phyloP scores from a whole-genome alignment of 1,284 basidiomycete species.

The Meripilus lineatus region DNA sequence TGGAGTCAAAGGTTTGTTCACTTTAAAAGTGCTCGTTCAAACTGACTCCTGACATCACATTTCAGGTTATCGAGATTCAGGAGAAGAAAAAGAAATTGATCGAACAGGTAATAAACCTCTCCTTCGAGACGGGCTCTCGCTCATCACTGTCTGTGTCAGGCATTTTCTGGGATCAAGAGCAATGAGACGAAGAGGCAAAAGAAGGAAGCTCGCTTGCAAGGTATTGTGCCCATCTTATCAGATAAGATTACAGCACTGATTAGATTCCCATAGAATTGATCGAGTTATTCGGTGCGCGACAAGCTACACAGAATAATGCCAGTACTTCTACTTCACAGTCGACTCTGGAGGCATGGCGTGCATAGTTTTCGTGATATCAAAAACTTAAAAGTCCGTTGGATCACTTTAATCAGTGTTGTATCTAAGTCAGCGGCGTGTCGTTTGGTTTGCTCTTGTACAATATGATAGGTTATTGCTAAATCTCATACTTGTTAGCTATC shows the following conservation, averaged over 20 bases:
- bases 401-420: no score
- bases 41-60: background rate
- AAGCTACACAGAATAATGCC: slow-evolving; percentile 3
- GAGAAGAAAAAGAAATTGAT: slow-evolving; percentile 72
- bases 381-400: no score
- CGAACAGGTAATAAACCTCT: slow-evolving; percentile 43
- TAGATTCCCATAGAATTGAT: slow-evolving; percentile 13
- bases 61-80: slow-evolving; percentile 76
- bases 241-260: background rate
- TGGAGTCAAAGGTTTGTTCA: slow-evolving; percentile 67
- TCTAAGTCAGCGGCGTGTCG: no score
- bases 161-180: slow-evolving; percentile 72
- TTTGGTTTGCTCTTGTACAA: no score
- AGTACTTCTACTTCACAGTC: slow-evolving; percentile 12
- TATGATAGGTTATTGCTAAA: no score
- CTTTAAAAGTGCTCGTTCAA: background rate
- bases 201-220: slow-evolving; percentile 71
- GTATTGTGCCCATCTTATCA: slow-evolving; percentile 30
- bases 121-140: background rate
- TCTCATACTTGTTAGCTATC: no score
- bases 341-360: slow-evolving; percentile 18
- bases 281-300: slow-evolving; percentile 19
- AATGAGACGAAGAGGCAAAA: slow-evolving; percentile 67
- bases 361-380: no score
- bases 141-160: slow-evolving; percentile 37